Evolutionary conservation across 2,329 filamentous ascomycete genomes (phyloP), one percentile per base, ranked within the genome.

Genomic region (Alternaria ventricosa): DNA sequence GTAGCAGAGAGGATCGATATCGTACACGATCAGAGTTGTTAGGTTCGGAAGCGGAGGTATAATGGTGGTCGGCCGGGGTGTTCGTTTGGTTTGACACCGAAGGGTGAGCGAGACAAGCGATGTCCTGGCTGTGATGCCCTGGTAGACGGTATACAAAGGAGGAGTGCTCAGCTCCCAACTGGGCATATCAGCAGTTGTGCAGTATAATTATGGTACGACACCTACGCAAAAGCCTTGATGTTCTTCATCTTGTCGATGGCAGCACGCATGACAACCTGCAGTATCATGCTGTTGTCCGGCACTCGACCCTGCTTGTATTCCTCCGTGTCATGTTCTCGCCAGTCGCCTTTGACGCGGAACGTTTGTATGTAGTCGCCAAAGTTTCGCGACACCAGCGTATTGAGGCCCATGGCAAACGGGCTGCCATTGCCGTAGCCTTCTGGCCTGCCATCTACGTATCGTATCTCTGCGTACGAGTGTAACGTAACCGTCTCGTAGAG

Each of bases 1-100:
- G 69, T 89, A 88, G 77, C 88, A 90, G 10, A 90, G 80, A 1
- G 88, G 88, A 60, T 90, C 88, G 56, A 89, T 87, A 66, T 89
- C 84, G 63, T 85, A 85, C 27, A 88, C 81, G 56, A 85, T 84
- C 36, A 90, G 79, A 5, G 79, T 80, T 33, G 79, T 80, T 23
- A 90, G 79, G 65, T 85, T 86, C 8, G 86, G 84, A 70, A 90
- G 83, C 0, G 86, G 80, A 2, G 88, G 87, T 44, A 89, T 83
- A 5, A 86, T 76, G 41, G 83, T 82, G 6, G 85, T 86, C 2
- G 88, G 88, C 36, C 87, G 83, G 9, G 87, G 87, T 63, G 86
- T 82, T 47, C 88, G 84, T 61, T 80, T 85, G 0, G 82, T 83
- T 2, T 87, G 87, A 60, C 88, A 89, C 33, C 83, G 82, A 43